Base-by-base conservation (phyloP, 805 yeast genomes). In the Henningerozyma blattae region DNA sequence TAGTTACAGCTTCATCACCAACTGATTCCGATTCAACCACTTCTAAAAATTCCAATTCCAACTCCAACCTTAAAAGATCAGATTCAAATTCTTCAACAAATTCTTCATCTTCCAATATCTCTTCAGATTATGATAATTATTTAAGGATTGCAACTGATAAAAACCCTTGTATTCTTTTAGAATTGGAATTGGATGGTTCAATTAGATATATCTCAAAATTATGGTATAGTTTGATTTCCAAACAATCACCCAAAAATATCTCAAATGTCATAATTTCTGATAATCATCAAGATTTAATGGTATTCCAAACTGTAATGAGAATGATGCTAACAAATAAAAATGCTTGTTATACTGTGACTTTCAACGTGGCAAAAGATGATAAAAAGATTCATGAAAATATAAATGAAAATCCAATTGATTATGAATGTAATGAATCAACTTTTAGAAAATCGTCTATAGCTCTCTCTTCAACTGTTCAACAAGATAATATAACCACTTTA, bases 181-280 rank as follows among this genome's bases (percentile, higher is more conserved):
- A 89, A 56, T 60, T 91, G 40, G 87, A 79, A 47, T 58, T 85
- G 50, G 78, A 77, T 46, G 85, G 95, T 20, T 72, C 68, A 22
- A 76, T 91, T n/a, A 69, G 70, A 34, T 83, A 80, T 52, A 54
- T 86, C 18, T 72, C 89, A 41, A 71, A 70, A 42, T 72, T 78
- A 42, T 89, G 96, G 95, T 79, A 76, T 42, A 50, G 67, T 7
- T 67, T 86, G 6, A 83, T 84, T 8, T 93, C 93, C 1, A 78
- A 85, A 0, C n/a, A 15, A 3, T 5, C 35, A 14, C 44, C 65
- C 34, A 17, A 26, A 19, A 15, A 19, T 3, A 71, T 84, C 1
- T 62, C 78, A 2, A 65, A 70, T 31, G 61, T 82, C n/a, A 68
- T 85, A 4, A 54, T 75, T 12, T 6, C 27, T 10, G 27, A 24